These are phyloP conservation scores for Amborella trichopoda DNA, from an alignment of 164 flowering plant genomes.

Conservation along the genomic window DNA sequence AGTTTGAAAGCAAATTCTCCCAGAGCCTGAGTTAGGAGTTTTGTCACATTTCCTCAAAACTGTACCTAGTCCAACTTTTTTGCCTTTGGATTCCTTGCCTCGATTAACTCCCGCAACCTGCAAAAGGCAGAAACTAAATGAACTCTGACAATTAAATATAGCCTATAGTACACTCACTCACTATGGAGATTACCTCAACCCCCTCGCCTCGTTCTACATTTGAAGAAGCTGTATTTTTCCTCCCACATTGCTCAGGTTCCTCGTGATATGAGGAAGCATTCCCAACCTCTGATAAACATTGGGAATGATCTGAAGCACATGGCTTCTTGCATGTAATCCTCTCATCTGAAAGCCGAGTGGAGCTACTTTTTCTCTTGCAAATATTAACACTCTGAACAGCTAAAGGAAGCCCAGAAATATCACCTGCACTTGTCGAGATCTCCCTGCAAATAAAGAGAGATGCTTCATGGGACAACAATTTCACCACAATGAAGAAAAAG, in stretches of 20 bases:
- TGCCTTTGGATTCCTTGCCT: slow-evolving; percentile 1
- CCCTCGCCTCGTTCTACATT: slow-evolving; percentile 16
- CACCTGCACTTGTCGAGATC: slow-evolving; percentile 16
- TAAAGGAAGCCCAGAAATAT: slow-evolving; percentile 3
- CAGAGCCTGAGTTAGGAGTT: slow-evolving; percentile 7
- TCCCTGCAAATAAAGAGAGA: slow-evolving; percentile 27
- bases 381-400: slow-evolving; percentile 19
- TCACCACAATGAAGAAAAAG: not conserved
- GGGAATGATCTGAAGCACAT: slow-evolving; percentile 7
- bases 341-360: slow-evolving; percentile 23
- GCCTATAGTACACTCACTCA: not conserved
- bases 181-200: slow-evolving; percentile 16
- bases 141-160: slow-evolving; percentile 1
- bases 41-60: slow-evolving; percentile 48
- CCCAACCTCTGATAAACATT: slow-evolving; percentile 11
- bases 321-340: slow-evolving; percentile 29
- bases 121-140: not conserved
- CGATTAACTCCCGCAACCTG: slow-evolving; percentile 20
- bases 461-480: too few species aligned
- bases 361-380: slow-evolving; percentile 40
- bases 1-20: slow-evolving; percentile 22
- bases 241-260: slow-evolving; percentile 10
- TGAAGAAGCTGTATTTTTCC: not conserved
- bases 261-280: slow-evolving; percentile 9
- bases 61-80: slow-evolving; percentile 14